Base-by-base conservation (phyloP, 345 rosid species). In the Hypericum androsaemum region DNA sequence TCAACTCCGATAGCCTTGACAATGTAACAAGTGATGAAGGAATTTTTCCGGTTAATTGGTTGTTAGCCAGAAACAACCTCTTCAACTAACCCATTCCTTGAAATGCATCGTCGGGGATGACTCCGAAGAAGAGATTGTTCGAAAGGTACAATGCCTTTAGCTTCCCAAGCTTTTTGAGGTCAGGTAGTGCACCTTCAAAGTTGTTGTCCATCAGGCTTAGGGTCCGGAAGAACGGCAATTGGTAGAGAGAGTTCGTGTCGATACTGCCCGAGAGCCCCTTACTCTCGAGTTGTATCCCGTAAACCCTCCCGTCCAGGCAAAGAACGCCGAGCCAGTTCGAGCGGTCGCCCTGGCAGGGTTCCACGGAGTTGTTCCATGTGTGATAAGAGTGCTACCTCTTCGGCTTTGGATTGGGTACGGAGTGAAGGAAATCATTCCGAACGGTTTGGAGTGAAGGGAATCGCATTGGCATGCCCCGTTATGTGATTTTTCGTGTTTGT, bases 171-270 rank as follows among this genome's bases (percentile, higher is more conserved):
- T 71, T 76, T 64, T 61, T 79, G 28, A 86, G 53, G 0, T 70
- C 47, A 6, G 92, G 95, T 60, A 83, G 52, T 38, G 70, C 54
- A 10, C 92, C 95, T 0, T 54, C 68, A 32, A 86, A 71, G 12
- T 69, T 14, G 37, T 86, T 86, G 74, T 86, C 75, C 95, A 79
- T 79, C 12, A 86, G 72, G 65, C 89, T 81, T 37, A 86, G 7
- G 2, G 80, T 76, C 7, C 92, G 76, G 53, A 86, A 53, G n/a
- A 54, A 17, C 43, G 46, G 50, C 56, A 86, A 62, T 2, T 65
- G 39, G 17, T 17, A 56, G 0, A 86, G 76, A 0, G 80, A 52
- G 15, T 79, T 80, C 0, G 79, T 39, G 43, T 73, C 72, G 3
- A 83, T 64, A 8, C 46, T 15, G 8, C 95, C 95, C 0, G 68